phyloP scores from a whole-genome alignment of 352 stramenopile species.

The Globisporangium iwayamae region DNA sequence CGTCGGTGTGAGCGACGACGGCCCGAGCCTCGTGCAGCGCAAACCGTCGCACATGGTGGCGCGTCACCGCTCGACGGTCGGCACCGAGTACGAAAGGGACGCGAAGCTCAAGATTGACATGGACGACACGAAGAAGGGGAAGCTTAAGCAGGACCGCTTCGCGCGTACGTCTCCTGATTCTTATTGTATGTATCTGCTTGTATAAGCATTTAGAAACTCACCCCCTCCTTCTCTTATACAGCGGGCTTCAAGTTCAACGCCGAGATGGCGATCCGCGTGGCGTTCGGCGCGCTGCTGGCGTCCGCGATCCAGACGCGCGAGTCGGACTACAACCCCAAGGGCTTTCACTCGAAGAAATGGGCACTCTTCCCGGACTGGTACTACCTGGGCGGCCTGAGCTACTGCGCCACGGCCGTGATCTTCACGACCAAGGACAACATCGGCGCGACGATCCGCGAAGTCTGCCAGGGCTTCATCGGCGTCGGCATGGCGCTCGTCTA shows the following conservation, averaged over 20 bases:
- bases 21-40: constrained; percentile 4
- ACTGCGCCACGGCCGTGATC: constrained; percentile 38
- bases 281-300: constrained; percentile 51
- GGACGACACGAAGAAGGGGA: constrained; percentile 20
- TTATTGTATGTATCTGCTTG: not conserved
- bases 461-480: constrained; percentile 37
- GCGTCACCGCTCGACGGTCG: constrained; percentile 23
- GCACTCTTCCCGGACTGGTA: constrained; percentile 58
- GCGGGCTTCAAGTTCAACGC: constrained; percentile 31
- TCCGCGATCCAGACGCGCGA: constrained; percentile 57
- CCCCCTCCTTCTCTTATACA: constrained; percentile 4
- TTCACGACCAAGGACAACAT: constrained; percentile 39
- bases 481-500: constrained; percentile 54
- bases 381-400: constrained; percentile 59
- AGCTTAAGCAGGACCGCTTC: constrained; percentile 20
- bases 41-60: constrained; percentile 3
- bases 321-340: constrained; percentile 24
- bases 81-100: constrained; percentile 29
- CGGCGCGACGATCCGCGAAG: constrained; percentile 35
- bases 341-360: constrained; percentile 42
- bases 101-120: constrained; percentile 27
- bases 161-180: constrained; percentile 19
- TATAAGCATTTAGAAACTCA: not conserved
- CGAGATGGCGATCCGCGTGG: constrained; percentile 48
- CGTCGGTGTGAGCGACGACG: constrained; percentile 26